Evolutionary conservation across 768 basidiomycete species (phyloP).

Genomic region (Pleurotus salmoneostramineus): DNA sequence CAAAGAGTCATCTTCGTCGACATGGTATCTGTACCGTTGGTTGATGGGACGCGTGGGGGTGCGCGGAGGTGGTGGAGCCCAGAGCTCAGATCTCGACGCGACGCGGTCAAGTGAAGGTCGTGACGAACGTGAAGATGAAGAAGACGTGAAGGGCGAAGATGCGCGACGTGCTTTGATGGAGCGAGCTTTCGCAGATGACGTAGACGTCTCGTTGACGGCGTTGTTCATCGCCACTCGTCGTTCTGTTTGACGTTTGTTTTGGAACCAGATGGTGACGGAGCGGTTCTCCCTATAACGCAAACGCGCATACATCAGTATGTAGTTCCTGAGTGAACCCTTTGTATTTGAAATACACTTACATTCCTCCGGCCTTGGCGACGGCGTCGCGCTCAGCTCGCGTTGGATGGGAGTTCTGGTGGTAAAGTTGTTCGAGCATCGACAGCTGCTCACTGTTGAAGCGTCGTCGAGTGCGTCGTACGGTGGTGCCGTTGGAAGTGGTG

Average conservation of each 20-base stretch:
- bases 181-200: conserved; percentile 17
- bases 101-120: conserved; percentile 56
- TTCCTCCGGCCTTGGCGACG: conserved; percentile 55
- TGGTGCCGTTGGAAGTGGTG: not conserved
- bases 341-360: conserved; percentile 41
- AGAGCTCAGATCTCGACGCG: conserved; percentile 51
- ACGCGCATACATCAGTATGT: conserved; percentile 7
- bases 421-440: conserved; percentile 69
- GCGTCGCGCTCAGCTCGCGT: conserved; percentile 70
- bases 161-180: conserved; percentile 16
- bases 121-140: conserved; percentile 22
- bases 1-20: conserved; percentile 10
- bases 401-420: conserved; percentile 68
- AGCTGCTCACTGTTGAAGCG: conserved; percentile 67
- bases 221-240: conserved; percentile 49
- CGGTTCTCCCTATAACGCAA: conserved; percentile 49
- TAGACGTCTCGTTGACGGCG: conserved; percentile 23
- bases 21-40: not conserved
- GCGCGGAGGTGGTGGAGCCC: conserved; percentile 29
- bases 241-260: conserved; percentile 75
- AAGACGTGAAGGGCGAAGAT: conserved; percentile 16
- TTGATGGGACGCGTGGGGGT: conserved; percentile 32
- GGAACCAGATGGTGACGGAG: conserved; percentile 80
- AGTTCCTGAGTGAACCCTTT: not conserved
- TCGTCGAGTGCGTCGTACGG: conserved; percentile 51